phyloP scores from a whole-genome alignment of 805 yeast genomes.

The Metschnikowia noctiluminum region DNA sequence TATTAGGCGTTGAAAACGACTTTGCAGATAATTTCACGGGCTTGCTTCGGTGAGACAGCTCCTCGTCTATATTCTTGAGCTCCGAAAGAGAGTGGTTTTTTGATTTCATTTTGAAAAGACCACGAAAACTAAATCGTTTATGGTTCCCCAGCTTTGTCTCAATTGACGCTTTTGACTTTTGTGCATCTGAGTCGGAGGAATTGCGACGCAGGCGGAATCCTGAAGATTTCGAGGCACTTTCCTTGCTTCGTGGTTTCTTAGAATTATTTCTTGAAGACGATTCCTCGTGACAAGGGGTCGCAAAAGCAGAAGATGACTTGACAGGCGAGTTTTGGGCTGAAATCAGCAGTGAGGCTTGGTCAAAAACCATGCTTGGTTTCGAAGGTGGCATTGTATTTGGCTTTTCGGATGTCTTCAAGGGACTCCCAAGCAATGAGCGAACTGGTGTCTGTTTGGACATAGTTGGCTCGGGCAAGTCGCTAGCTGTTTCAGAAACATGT shows the following conservation, averaged over 20 bases:
- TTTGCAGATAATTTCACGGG: conserved; percentile 22
- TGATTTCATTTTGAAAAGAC: conserved; percentile 37
- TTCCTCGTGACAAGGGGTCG: conserved; percentile 6
- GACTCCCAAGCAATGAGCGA: conserved; percentile 11
- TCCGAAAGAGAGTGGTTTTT: conserved; percentile 25
- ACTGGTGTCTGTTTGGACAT: conserved; percentile 6
- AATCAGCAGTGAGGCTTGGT: not conserved
- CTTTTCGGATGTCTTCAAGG: conserved; percentile 3
- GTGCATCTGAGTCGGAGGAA: not conserved
- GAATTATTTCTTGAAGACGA: not conserved
- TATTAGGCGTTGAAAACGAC: conserved; percentile 32
- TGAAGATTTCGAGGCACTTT: not conserved
- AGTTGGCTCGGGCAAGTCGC: not conserved
- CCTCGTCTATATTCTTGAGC: conserved; percentile 11
- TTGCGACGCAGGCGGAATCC: conserved; percentile 1
- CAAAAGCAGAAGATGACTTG: conserved; percentile 9
- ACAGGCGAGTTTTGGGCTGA: not conserved
- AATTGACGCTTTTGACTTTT: not conserved
- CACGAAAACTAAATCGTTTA: conserved; percentile 38
- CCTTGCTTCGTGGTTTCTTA: conserved; percentile 2
- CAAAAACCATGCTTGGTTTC: not conserved
- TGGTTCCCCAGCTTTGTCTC: conserved; percentile 11
- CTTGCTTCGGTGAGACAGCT: conserved; percentile 8
- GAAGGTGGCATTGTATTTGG: not conserved
- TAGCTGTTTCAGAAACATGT: not conserved